These are phyloP conservation scores for Lichtheimia hyalospora DNA, from an alignment of 371 early-diverging fungal species.

Conservation along the genomic window DNA sequence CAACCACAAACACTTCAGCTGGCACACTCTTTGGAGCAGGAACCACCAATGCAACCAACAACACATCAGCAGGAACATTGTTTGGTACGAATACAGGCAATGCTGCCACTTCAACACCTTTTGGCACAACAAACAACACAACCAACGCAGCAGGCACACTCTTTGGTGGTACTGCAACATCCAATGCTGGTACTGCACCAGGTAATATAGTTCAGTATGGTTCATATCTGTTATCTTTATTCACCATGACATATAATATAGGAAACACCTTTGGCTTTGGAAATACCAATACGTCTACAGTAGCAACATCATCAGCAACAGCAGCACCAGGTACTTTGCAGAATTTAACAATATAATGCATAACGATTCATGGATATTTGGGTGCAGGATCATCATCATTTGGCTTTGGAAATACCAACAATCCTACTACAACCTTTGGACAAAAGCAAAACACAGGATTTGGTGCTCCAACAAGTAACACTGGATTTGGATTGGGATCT, in stretches of 20 bases:
- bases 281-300: slow-evolving; percentile 3
- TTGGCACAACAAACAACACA: slow-evolving; percentile 3
- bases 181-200: not conserved
- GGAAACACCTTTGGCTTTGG: slow-evolving; percentile 7
- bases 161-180: slow-evolving; percentile 8
- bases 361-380: not conserved
- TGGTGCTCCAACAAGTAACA: slow-evolving; percentile 1
- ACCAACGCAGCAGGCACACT: slow-evolving; percentile 3
- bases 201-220: no score
- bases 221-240: no score
- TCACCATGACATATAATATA: no score
- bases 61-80: slow-evolving; percentile 9
- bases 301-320: not conserved
- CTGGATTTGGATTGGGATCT: not conserved
- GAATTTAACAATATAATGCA: not conserved
- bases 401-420: slow-evolving; percentile 5
- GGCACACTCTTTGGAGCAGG: slow-evolving; percentile 14
- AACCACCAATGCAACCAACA: not conserved
- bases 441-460: slow-evolving; percentile 7
- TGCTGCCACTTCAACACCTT: not conserved
- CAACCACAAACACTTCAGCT: slow-evolving; percentile 7
- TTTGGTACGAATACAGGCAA: slow-evolving; percentile 15
- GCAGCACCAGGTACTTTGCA: slow-evolving; percentile 1
- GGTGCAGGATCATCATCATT: not conserved
- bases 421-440: not conserved